These are phyloP conservation scores for Tremellales sp. DNA, from an alignment of 1,284 basidiomycete genomes.

Conservation along the genomic window DNA sequence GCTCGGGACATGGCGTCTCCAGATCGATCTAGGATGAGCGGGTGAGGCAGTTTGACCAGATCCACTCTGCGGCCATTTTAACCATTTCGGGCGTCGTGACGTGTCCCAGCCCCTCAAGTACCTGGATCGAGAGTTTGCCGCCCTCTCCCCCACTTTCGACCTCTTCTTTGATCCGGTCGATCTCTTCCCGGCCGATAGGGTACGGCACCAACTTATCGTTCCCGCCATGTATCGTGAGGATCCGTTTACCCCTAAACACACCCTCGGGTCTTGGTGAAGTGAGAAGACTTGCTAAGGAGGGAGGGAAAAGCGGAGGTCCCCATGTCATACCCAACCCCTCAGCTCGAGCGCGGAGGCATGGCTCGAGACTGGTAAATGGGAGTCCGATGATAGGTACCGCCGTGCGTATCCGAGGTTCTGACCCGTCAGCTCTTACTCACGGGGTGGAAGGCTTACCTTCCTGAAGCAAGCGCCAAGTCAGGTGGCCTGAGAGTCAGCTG, in stretches of 20 bases:
- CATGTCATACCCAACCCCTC: slow-evolving; percentile 49
- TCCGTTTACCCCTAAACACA: slow-evolving; percentile 64
- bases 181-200: slow-evolving; percentile 24
- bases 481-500: slow-evolving; percentile 39
- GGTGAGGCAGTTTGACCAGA: slow-evolving; percentile 41
- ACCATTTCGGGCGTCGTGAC: slow-evolving; percentile 47
- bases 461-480: slow-evolving; percentile 52
- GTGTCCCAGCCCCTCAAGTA: slow-evolving; percentile 47
- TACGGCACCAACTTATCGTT: slow-evolving; percentile 45
- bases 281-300: slow-evolving; percentile 55
- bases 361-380: slow-evolving; percentile 65
- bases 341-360: slow-evolving; percentile 58
- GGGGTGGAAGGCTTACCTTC: slow-evolving; percentile 33
- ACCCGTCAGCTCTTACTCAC: neutral
- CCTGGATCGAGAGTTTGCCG: slow-evolving; percentile 36
- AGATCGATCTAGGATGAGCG: too few relatives aligned
- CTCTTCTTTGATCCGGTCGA: slow-evolving; percentile 25
- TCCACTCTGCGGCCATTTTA: slow-evolving; percentile 39
- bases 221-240: slow-evolving; percentile 61
- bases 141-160: slow-evolving; percentile 1
- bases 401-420: slow-evolving; percentile 65
- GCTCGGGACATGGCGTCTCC: too few relatives aligned
- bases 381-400: slow-evolving; percentile 73
- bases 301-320: slow-evolving; percentile 59
- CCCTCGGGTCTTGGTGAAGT: slow-evolving; percentile 46